phyloP scores from a whole-genome alignment of 1,139 yeast genomes.

The Suzukiozyma palmioleophila region DNA sequence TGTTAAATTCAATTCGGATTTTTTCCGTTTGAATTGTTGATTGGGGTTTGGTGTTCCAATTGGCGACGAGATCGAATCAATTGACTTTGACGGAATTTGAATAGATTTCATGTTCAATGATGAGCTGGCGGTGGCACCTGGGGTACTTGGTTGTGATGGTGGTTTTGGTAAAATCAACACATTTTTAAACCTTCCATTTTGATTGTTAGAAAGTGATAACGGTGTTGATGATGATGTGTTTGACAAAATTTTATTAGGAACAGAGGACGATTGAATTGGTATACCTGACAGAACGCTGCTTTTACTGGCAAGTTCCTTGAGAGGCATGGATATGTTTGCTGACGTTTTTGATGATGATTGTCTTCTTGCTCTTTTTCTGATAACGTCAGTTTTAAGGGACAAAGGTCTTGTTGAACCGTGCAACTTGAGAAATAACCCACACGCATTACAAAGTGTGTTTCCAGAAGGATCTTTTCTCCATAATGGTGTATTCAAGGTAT shows the following conservation, averaged over 20 bases:
- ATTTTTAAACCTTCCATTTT: constrained; percentile 28
- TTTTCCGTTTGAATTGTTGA: constrained; percentile 41
- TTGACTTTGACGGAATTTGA: constrained; percentile 9
- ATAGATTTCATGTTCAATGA: constrained; percentile 9
- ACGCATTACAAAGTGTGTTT: constrained; percentile 56
- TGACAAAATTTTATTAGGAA: constrained; percentile 4
- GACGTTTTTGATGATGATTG: constrained; percentile 14
- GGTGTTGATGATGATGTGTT: constrained; percentile 9
- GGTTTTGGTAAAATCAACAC: constrained; percentile 45
- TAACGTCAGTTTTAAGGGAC: constrained; percentile 53
- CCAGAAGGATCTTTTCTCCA: constrained; percentile 59
- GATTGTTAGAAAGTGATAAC: constrained; percentile 8
- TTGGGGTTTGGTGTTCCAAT: constrained; percentile 28
- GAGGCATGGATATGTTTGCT: neutral
- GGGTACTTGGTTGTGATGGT: constrained; percentile 7
- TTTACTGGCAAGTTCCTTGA: neutral
- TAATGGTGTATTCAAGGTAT: constrained; percentile 52
- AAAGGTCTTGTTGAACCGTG: constrained; percentile 59
- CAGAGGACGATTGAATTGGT: constrained; percentile 1
- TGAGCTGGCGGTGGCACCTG: constrained; percentile 9
- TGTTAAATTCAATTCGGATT: constrained; percentile 28
- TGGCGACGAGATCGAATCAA: constrained; percentile 5
- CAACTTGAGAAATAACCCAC: constrained; percentile 53
- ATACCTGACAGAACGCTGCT: neutral
- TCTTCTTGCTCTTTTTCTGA: constrained; percentile 48